A percentile compares a stretch with the other conserved stretches of the same genome.
These are phyloP conservation scores for Pythium vanterpoolii DNA, from an alignment of 352 stramenopile genomes.

Conservation along the genomic window DNA sequence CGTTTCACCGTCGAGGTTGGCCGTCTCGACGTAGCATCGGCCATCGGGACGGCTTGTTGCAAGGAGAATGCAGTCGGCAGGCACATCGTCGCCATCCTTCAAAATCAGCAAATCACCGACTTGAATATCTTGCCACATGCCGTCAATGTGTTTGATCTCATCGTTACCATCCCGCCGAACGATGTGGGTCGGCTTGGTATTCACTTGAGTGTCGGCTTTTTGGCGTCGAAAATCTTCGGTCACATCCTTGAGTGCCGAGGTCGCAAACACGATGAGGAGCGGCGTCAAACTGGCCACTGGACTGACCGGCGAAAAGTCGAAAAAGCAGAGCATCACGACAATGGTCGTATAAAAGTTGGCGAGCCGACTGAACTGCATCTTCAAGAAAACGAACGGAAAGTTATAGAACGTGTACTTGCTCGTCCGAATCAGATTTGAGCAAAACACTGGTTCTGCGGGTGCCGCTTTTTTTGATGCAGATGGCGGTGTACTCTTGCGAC, in stretches of 20 bases:
- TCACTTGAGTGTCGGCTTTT: slow-evolving; percentile 75
- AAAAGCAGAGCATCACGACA: slow-evolving; percentile 87
- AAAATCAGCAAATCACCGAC: slow-evolving; percentile 82
- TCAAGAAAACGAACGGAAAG: slow-evolving; percentile 87
- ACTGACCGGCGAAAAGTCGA: slow-evolving; percentile 82
- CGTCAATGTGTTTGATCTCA: slow-evolving; percentile 64
- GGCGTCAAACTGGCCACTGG: slow-evolving; percentile 81
- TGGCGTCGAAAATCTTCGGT: slow-evolving; percentile 77
- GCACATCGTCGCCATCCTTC: slow-evolving; percentile 79
- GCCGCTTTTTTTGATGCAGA: slow-evolving; percentile 19
- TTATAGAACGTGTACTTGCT: slow-evolving; percentile 92
- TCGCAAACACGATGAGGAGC: slow-evolving; percentile 86
- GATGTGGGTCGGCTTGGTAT: slow-evolving; percentile 75
- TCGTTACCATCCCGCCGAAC: slow-evolving; percentile 54
- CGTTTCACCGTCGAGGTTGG: slow-evolving; percentile 86
- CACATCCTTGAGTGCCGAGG: slow-evolving; percentile 85
- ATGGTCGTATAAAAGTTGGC: slow-evolving; percentile 90
- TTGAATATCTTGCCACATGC: slow-evolving; percentile 80
- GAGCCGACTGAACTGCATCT: slow-evolving; percentile 89
- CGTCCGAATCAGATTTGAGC: slow-evolving; percentile 76
- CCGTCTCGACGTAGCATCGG: slow-evolving; percentile 83
- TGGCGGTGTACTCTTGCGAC: slow-evolving; percentile 26
- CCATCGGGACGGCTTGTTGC: slow-evolving; percentile 72
- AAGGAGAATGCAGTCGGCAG: slow-evolving; percentile 78
- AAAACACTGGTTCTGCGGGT: slow-evolving; percentile 33